These are phyloP conservation scores for Aspergillus aculeatus DNA, from an alignment of 2,329 filamentous ascomycete species.

Conservation along the genomic window DNA sequence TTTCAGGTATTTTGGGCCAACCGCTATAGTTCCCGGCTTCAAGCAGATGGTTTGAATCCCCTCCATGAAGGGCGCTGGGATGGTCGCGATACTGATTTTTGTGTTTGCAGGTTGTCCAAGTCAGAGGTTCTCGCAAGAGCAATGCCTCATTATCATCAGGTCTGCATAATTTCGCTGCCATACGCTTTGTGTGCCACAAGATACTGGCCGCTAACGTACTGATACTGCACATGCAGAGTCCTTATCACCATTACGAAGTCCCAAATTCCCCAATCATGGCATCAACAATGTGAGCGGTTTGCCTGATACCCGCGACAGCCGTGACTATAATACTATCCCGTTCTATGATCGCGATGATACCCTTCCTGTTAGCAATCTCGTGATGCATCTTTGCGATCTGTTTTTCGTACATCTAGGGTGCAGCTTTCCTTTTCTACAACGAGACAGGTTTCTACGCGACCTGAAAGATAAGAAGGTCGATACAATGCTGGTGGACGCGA, in stretches of 20 bases:
- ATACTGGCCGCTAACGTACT: background rate
- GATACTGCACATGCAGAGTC: slow-evolving; percentile 30
- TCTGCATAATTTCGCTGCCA: slow-evolving; percentile 19
- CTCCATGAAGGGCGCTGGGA: background rate
- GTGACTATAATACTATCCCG: slow-evolving; percentile 53
- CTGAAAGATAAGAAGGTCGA: slow-evolving; percentile 79
- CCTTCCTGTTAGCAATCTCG: slow-evolving; percentile 69
- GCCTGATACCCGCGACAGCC: slow-evolving; percentile 28
- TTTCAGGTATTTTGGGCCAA: slow-evolving; percentile 87
- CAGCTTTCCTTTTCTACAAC: slow-evolving; percentile 79
- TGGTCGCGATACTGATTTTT: slow-evolving; percentile 18
- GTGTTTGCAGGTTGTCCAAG: slow-evolving; percentile 57
- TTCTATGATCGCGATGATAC: slow-evolving; percentile 73
- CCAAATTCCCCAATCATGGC: slow-evolving; percentile 25
- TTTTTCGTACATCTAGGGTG: slow-evolving; percentile 83
- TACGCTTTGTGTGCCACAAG: background rate
- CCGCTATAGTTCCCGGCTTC: slow-evolving; percentile 86
- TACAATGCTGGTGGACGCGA: slow-evolving; percentile 79
- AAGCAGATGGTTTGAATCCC: slow-evolving; percentile 74
- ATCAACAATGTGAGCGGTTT: slow-evolving; percentile 20
- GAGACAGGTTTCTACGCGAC: slow-evolving; percentile 69
- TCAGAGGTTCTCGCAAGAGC: slow-evolving; percentile 56
- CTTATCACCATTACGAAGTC: slow-evolving; percentile 36
- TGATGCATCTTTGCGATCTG: slow-evolving; percentile 71
- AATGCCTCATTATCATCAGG: slow-evolving; percentile 42